A percentile compares a stretch with the other conserved stretches of the same genome.
Evolutionary conservation across 2,329 filamentous ascomycete genomes (phyloP).

Genomic region (Verticillium tricorpus): DNA sequence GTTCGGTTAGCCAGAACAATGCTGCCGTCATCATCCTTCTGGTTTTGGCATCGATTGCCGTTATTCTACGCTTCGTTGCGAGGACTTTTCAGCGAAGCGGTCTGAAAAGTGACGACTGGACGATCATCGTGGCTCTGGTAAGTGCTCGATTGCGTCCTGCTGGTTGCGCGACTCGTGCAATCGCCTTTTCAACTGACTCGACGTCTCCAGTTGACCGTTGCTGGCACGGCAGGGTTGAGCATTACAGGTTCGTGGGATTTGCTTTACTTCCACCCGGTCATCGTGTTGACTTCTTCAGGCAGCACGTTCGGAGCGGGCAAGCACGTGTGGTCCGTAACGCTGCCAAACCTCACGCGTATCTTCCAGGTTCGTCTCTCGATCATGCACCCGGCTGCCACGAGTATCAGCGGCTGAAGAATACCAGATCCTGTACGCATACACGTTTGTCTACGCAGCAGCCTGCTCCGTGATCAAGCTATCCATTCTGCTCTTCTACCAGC

Average conservation of each 20-base stretch:
- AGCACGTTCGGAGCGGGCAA: conserved; percentile 4
- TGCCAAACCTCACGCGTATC: background rate
- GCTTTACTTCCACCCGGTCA: no score
- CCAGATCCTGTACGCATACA: conserved; percentile 11
- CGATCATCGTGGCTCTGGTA: conserved; percentile 4
- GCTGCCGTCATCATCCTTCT: conserved; percentile 2
- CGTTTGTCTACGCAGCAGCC: conserved; percentile 10
- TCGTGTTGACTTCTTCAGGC: background rate
- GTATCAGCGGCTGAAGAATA: no score
- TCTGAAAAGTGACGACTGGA: conserved; percentile 6
- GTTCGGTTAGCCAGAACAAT: no score
- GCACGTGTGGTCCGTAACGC: conserved; percentile 6
- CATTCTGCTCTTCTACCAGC: conserved; percentile 12
- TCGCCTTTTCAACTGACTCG: background rate
- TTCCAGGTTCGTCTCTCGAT: background rate
- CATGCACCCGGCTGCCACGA: no score
- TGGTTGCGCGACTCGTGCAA: no score
- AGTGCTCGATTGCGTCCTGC: background rate
- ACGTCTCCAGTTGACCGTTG: conserved; percentile 1
- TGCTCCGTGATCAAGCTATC: conserved; percentile 13
- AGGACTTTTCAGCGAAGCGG: conserved; percentile 3
- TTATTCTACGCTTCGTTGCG: conserved; percentile 3
- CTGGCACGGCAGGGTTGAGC: conserved; percentile 5
- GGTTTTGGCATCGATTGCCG: conserved; percentile 1
- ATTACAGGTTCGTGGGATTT: background rate